Conservation (phyloP, 306 rosid species). For the Nissolia schottii region DNA sequence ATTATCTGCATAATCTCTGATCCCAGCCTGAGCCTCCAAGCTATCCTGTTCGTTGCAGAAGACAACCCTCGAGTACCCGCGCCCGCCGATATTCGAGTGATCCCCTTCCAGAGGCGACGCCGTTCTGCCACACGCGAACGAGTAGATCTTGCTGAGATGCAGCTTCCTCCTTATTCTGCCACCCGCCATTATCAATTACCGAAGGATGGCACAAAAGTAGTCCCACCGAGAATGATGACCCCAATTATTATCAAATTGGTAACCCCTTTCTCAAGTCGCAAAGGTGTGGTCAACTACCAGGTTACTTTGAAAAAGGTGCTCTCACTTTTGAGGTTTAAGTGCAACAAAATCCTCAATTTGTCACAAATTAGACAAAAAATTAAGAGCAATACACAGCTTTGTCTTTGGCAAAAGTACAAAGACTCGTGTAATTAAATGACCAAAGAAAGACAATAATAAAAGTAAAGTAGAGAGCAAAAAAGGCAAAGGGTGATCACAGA, state of each 20-base stretch:
- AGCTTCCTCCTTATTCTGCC: slow-evolving; percentile 50
- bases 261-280: not conserved
- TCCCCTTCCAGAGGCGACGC: slow-evolving; percentile 53
- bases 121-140: slow-evolving; percentile 71
- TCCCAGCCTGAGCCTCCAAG: slow-evolving; percentile 51
- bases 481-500: not conserved
- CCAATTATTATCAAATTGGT: not conserved
- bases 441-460: not conserved
- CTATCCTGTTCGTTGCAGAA: slow-evolving; percentile 64
- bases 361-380: not conserved
- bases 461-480: too few species aligned
- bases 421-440: slow-evolving; percentile 9
- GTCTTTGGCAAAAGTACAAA: slow-evolving; percentile 33
- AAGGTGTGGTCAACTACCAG: too few species aligned
- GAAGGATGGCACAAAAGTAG: too few species aligned
- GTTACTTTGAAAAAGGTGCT: too few species aligned
- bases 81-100: slow-evolving; percentile 69
- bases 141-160: slow-evolving; percentile 78
- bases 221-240: too few species aligned
- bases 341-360: not conserved
- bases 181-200: slow-evolving; percentile 54
- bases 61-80: slow-evolving; percentile 79
- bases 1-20: slow-evolving; percentile 55
- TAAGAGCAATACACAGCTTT: not conserved
- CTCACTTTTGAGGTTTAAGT: not conserved